Percentiles rank a stretch among this genome's conserved stretches.
Conservation (phyloP, 2,329 filamentous ascomycete genomes). For the Fusarium sp. region DNA sequence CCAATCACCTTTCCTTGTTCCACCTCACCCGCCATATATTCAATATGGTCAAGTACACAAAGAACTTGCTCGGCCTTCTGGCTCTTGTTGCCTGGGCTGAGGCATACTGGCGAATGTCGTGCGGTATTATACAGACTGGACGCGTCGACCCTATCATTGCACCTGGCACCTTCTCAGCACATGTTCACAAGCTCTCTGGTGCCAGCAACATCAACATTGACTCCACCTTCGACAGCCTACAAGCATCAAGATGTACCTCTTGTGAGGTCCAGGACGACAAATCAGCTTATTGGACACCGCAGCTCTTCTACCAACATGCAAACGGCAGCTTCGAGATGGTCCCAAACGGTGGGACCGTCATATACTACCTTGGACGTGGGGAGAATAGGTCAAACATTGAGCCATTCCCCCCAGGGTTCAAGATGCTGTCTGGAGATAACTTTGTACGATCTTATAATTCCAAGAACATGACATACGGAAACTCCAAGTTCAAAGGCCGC, state of each 20-base stretch:
- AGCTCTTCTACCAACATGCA: slow-evolving; percentile 41
- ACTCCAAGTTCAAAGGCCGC: slow-evolving; percentile 18
- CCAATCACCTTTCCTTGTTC: slow-evolving; percentile 18
- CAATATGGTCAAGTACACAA: slow-evolving; percentile 28
- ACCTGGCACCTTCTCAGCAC: slow-evolving; percentile 38
- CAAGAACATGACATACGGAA: slow-evolving; percentile 41
- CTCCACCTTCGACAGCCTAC: slow-evolving; percentile 33
- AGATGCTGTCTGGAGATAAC: slow-evolving; percentile 42
- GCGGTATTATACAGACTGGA: slow-evolving; percentile 42
- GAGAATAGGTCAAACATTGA: slow-evolving; percentile 44
- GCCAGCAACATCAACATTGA: slow-evolving; percentile 41
- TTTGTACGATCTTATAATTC: slow-evolving; percentile 32
- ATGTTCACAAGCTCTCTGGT: slow-evolving; percentile 43
- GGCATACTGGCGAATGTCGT: slow-evolving; percentile 46
- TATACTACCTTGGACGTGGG: slow-evolving; percentile 45
- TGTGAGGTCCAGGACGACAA: slow-evolving; percentile 45
- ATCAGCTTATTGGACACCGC: slow-evolving; percentile 46
- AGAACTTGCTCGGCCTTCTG: slow-evolving; percentile 24
- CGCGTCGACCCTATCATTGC: slow-evolving; percentile 41
- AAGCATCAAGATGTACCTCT: slow-evolving; percentile 42
- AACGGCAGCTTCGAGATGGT: slow-evolving; percentile 45
- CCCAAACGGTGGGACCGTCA: slow-evolving; percentile 40
- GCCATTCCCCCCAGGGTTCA: slow-evolving; percentile 43
- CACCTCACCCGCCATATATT: slow-evolving; percentile 3
- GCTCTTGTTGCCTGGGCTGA: slow-evolving; percentile 21